phyloP scores from a whole-genome alignment of 441 rosid genomes.

The Populus hybrid region DNA sequence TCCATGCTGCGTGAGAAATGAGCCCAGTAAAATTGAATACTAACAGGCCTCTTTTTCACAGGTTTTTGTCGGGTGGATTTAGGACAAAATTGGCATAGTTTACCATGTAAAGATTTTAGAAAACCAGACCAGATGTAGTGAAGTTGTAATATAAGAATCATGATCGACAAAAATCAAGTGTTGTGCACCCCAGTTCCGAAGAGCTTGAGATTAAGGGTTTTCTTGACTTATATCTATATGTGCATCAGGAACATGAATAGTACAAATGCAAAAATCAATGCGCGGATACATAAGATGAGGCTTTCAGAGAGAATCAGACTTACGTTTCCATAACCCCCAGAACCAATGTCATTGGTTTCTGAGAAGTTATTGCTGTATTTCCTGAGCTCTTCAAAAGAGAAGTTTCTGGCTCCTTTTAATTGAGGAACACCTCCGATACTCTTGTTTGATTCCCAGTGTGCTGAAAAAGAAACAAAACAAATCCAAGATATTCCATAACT shows the following conservation, averaged over 20 bases:
- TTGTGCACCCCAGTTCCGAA: neutral
- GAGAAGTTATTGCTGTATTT: constrained; percentile 64
- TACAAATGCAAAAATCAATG: neutral
- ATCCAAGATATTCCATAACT: neutral
- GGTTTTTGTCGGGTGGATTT: neutral
- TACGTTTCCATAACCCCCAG: constrained; percentile 93
- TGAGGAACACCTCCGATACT: constrained; percentile 56
- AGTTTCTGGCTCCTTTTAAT: constrained; percentile 67
- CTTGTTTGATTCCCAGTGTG: constrained; percentile 53
- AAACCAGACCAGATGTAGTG: neutral
- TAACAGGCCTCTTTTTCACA: neutral
- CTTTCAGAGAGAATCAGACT: neutral
- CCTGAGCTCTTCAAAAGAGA: constrained; percentile 73
- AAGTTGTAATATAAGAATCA: neutral
- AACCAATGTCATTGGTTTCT: constrained; percentile 55
- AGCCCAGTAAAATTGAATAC: neutral
- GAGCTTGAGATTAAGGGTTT: neutral
- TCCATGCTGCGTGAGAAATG: too few species aligned
- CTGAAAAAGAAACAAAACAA: constrained; percentile 31
- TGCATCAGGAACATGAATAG: neutral
- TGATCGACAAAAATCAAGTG: neutral
- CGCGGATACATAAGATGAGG: neutral
- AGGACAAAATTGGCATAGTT: neutral
- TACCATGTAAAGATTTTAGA: neutral
- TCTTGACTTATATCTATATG: neutral